These are phyloP conservation scores for Backusella macrospora DNA, from an alignment of 192 early-diverging fungal genomes.

Conservation along the genomic window DNA sequence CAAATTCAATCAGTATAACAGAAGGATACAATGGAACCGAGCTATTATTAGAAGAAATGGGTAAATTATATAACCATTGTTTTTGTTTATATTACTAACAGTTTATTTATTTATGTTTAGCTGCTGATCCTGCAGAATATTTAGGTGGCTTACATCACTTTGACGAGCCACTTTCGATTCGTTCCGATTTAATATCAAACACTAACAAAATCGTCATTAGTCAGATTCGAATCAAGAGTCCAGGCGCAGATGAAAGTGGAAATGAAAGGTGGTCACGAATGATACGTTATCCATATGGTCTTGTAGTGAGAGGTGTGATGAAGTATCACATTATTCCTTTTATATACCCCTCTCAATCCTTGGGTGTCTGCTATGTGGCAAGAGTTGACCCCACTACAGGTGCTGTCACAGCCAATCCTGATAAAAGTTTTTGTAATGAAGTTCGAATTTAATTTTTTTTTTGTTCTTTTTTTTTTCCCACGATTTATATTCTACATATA, in stretches of 20 bases:
- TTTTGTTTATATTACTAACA: too few relatives aligned
- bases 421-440: slow-evolving; percentile 27
- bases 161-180: slow-evolving; percentile 34
- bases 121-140: slow-evolving; percentile 36
- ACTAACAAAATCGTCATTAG: slow-evolving; percentile 2
- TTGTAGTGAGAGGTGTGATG: slow-evolving; percentile 34
- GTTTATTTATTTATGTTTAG: neutral
- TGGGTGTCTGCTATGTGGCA: slow-evolving; percentile 32
- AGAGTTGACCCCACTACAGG: slow-evolving; percentile 34
- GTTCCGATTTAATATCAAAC: slow-evolving; percentile 19
- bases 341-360: slow-evolving; percentile 20
- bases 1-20: neutral
- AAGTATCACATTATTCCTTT: slow-evolving; percentile 27
- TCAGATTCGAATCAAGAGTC: slow-evolving; percentile 40
- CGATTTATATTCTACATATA: neutral
- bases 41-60: too few relatives aligned
- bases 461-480: slow-evolving; percentile 1
- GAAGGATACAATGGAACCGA: neutral
- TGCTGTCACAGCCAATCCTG: slow-evolving; percentile 18
- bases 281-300: slow-evolving; percentile 40
- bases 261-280: slow-evolving; percentile 45
- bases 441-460: neutral
- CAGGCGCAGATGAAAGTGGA: slow-evolving; percentile 38
- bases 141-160: slow-evolving; percentile 38
- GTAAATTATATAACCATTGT: too few relatives aligned